These are phyloP conservation scores for Tephrocybe sp. DNA, from an alignment of 768 basidiomycete species.

Conservation along the genomic window DNA sequence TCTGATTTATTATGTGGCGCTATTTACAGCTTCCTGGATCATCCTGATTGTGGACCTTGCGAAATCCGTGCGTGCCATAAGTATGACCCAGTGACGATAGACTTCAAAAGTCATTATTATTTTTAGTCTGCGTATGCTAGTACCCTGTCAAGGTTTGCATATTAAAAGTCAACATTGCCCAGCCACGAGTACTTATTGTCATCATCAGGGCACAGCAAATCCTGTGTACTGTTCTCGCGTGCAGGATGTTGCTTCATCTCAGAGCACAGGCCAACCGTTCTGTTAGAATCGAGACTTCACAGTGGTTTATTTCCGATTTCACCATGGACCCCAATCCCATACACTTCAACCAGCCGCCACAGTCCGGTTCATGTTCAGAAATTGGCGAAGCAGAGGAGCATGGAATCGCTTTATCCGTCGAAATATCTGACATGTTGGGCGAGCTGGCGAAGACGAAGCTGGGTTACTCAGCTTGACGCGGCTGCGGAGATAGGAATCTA, in stretches of 20 bases:
- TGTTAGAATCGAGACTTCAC: neutral
- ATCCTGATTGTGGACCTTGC: slow-evolving; percentile 1
- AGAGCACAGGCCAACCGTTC: neutral
- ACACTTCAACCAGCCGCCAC: neutral
- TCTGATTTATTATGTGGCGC: neutral
- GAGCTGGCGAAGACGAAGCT: neutral
- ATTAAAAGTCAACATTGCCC: neutral
- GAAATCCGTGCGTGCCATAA: neutral
- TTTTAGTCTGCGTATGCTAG: slow-evolving; percentile 2
- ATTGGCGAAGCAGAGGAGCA: neutral
- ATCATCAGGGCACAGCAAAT: neutral
- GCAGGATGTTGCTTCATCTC: slow-evolving; percentile 6
- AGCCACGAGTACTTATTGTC: neutral
- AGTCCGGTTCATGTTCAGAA: neutral
- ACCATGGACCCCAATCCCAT: neutral
- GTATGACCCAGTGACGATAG: too few relatives aligned
- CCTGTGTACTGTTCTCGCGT: slow-evolving; percentile 1
- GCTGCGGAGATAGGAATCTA: too few relatives aligned
- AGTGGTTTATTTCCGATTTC: neutral
- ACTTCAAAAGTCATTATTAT: neutral
- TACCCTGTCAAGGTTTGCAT: neutral
- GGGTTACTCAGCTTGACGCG: too few relatives aligned
- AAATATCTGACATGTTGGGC: neutral
- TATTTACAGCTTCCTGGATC: slow-evolving; percentile 1
- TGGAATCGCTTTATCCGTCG: neutral